Percentiles rank a stretch among this genome's conserved stretches.
phyloP scores from a whole-genome alignment of 225 moss, liverwort and hornwort genomes.

The Climacium dendroides region DNA sequence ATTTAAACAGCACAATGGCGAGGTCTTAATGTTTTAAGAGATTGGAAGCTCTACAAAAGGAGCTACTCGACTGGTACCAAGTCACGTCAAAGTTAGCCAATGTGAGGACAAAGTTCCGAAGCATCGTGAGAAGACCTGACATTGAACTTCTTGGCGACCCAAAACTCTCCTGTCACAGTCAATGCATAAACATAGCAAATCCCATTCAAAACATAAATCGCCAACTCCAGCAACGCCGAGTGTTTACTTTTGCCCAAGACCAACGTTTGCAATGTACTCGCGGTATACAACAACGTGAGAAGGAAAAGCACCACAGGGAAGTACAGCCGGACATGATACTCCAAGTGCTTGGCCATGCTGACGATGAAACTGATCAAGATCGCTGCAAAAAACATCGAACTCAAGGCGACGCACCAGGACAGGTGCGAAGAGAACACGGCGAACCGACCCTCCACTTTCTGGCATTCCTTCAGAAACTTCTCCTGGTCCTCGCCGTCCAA shows the following conservation, averaged over 20 bases:
- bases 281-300: constrained; percentile 5
- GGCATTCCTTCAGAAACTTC: constrained; percentile 12
- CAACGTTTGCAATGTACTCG: constrained; percentile 16
- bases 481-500: constrained; percentile 8
- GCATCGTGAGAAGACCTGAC: neutral
- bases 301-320: constrained; percentile 15
- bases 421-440: constrained; percentile 13
- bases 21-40: neutral
- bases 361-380: constrained; percentile 13
- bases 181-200: constrained; percentile 8
- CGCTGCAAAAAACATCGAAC: constrained; percentile 1
- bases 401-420: constrained; percentile 18
- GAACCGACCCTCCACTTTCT: constrained; percentile 8
- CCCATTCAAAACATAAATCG: constrained; percentile 16
- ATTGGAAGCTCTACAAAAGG: neutral
- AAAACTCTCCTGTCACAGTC: constrained; percentile 13
- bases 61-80: neutral
- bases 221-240: constrained; percentile 14
- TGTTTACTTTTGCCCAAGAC: constrained; percentile 15
- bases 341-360: constrained; percentile 16
- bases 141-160: constrained; percentile 2
- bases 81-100: neutral
- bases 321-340: neutral
- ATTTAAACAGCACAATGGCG: neutral
- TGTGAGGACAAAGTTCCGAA: constrained; percentile 16